These are phyloP conservation scores for Viridothelium virens DNA, from an alignment of 495 filamentous ascomycete species.

Conservation along the genomic window DNA sequence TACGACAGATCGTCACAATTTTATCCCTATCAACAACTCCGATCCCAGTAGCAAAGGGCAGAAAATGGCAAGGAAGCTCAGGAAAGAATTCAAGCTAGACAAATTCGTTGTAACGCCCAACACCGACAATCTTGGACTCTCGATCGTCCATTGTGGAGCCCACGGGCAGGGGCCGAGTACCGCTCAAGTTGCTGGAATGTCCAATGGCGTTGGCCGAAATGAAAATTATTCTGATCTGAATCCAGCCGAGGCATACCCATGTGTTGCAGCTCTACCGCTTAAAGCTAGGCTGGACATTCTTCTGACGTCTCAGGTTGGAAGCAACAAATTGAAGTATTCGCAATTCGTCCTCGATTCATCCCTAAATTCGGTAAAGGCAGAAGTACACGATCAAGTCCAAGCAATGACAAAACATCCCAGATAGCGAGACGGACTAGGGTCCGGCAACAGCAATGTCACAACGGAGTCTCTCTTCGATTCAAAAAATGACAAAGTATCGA, in stretches of 20 bases:
- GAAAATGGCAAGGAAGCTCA: not conserved
- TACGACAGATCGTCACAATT: not conserved
- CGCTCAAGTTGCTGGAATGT: not conserved
- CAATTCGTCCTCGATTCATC: not conserved
- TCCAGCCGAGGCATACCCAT: not conserved
- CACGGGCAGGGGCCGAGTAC: not conserved
- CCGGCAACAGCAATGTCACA: not conserved
- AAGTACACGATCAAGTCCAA: not conserved
- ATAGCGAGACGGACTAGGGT: not conserved
- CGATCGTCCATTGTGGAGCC: not conserved
- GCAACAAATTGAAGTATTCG: not conserved
- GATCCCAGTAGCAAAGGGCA: not conserved
- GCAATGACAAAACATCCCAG: not conserved
- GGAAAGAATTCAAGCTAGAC: not conserved
- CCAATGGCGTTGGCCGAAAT: not conserved
- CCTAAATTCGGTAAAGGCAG: not conserved
- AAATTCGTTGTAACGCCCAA: not conserved
- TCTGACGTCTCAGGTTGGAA: not conserved
- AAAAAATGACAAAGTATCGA: not conserved
- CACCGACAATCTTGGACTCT: not conserved
- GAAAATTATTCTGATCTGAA: not conserved
- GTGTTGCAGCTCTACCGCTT: not conserved
- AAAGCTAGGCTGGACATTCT: not conserved
- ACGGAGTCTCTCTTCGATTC: not conserved
- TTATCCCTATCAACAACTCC: not conserved